Evolutionary conservation across 2,329 filamentous ascomycete species (phyloP).

Genomic region (Chaetomium sp.): DNA sequence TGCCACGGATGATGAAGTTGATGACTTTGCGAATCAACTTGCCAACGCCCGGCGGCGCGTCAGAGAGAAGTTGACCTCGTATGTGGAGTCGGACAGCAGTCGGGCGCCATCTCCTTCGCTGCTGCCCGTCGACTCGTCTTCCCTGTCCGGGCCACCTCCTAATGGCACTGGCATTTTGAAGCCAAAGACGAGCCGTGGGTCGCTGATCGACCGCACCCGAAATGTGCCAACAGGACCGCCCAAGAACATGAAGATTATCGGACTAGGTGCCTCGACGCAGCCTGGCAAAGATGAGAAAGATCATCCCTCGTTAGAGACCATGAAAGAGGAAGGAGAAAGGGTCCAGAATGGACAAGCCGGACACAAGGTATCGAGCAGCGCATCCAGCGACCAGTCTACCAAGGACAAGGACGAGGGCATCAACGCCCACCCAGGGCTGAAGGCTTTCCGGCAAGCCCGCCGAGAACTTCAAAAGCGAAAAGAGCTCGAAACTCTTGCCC

Average conservation of each 20-base stretch:
- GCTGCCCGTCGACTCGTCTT: slow-evolving; percentile 29
- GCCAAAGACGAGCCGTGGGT: slow-evolving; percentile 61
- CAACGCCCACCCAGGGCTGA: slow-evolving; percentile 44
- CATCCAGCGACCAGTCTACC: slow-evolving; percentile 11
- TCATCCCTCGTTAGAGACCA: slow-evolving; percentile 18
- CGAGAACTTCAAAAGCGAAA: slow-evolving; percentile 51
- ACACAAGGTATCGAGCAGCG: slow-evolving; percentile 11
- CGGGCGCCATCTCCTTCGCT: slow-evolving; percentile 37
- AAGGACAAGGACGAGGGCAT: slow-evolving; percentile 31
- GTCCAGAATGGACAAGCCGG: slow-evolving; percentile 2
- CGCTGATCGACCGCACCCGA: slow-evolving; percentile 45
- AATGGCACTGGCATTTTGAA: slow-evolving; percentile 50
- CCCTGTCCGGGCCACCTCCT: slow-evolving; percentile 21
- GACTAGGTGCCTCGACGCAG: slow-evolving; percentile 42
- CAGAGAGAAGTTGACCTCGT: slow-evolving; percentile 65
- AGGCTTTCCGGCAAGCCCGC: slow-evolving; percentile 51
- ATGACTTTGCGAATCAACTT: slow-evolving; percentile 68
- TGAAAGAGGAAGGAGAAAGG: slow-evolving; percentile 23
- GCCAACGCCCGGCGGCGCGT: slow-evolving; percentile 64
- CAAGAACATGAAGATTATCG: slow-evolving; percentile 57
- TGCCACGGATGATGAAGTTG: slow-evolving; percentile 46
- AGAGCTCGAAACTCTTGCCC: slow-evolving; percentile 44
- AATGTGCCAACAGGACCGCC: slow-evolving; percentile 36
- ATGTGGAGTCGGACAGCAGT: slow-evolving; percentile 56
- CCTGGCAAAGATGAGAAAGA: slow-evolving; percentile 35